Conservation (phyloP, 2,329 filamentous ascomycete genomes). For the Graphilbum sp. region DNA sequence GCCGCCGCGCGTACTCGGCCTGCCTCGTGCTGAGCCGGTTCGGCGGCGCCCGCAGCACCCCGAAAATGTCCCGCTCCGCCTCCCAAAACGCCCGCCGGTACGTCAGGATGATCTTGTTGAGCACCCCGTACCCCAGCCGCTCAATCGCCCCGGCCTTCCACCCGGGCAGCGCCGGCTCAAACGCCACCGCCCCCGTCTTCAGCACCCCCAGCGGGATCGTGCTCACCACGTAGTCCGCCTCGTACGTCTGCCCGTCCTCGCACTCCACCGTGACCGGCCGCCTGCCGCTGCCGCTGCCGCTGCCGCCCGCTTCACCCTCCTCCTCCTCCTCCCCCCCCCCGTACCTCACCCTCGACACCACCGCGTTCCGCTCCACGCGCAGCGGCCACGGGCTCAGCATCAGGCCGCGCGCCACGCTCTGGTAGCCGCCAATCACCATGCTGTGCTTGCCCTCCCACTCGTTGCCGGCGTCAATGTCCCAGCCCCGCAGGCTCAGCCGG, state of each 20-base stretch:
- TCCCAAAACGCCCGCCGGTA: constrained; percentile 91
- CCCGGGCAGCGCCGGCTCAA: constrained; percentile 74
- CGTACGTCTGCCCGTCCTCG: constrained; percentile 57
- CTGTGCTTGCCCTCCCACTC: constrained; percentile 93
- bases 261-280: constrained; percentile 41
- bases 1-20: constrained; percentile 58
- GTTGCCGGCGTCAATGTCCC: constrained; percentile 96
- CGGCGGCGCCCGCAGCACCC: constrained; percentile 61
- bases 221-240: constrained; percentile 82
- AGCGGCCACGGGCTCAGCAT: constrained; percentile 61
- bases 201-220: constrained; percentile 83
- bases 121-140: constrained; percentile 76
- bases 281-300: not conserved
- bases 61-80: constrained; percentile 77
- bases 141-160: constrained; percentile 73
- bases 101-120: constrained; percentile 91
- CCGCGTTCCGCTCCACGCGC: constrained; percentile 57
- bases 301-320: not conserved
- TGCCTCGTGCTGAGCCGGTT: constrained; percentile 57
- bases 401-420: constrained; percentile 77
- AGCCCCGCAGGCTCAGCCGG: constrained; percentile 72
- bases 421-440: constrained; percentile 86
- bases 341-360: constrained; percentile 64
- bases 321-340: too few relatives aligned
- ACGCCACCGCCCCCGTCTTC: constrained; percentile 67